Percentiles rank a stretch among this genome's conserved stretches.
phyloP scores from a whole-genome alignment of 2,329 filamentous ascomycete species.

The Apiospora saccharicola region DNA sequence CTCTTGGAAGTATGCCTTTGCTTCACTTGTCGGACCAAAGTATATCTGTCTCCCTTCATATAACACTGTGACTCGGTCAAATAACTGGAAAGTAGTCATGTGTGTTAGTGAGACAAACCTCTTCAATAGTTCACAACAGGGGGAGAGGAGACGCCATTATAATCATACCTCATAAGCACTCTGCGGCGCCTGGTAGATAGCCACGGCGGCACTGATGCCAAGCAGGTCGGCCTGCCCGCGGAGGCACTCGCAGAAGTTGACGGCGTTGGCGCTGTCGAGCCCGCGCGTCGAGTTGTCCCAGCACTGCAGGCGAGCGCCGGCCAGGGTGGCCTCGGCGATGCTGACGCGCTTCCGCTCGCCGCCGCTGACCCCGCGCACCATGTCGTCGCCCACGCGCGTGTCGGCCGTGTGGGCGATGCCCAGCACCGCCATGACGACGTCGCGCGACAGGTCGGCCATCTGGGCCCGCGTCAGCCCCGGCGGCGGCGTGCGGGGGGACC shows the following conservation, averaged over 20 bases:
- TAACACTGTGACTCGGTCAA: conserved; percentile 77
- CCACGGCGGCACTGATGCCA: background rate
- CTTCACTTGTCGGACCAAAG: conserved; percentile 68
- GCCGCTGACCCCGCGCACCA: conserved; percentile 74
- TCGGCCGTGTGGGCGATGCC: conserved; percentile 77
- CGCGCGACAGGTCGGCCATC: conserved; percentile 46
- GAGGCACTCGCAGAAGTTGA: conserved; percentile 77
- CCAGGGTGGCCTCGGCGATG: conserved; percentile 67
- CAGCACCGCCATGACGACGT: conserved; percentile 79
- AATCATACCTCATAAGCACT: conserved; percentile 64
- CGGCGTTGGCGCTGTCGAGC: conserved; percentile 77
- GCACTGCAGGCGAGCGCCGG: conserved; percentile 67
- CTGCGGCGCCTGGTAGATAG: conserved; percentile 59
- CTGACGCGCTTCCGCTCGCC: conserved; percentile 75
- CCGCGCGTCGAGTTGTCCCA: conserved; percentile 79
- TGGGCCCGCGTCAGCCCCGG: background rate
- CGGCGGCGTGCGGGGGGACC: background rate
- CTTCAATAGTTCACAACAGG: background rate
- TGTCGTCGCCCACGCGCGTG: conserved; percentile 76
- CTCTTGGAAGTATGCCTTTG: conserved; percentile 70
- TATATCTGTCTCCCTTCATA: conserved; percentile 83
- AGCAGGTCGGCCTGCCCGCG: conserved; percentile 49
- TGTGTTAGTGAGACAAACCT: background rate
- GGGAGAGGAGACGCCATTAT: background rate
- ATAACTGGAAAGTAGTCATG: conserved; percentile 48